Conservation (phyloP, 2,329 filamentous ascomycete species). For the Epichloe coenophiala region DNA sequence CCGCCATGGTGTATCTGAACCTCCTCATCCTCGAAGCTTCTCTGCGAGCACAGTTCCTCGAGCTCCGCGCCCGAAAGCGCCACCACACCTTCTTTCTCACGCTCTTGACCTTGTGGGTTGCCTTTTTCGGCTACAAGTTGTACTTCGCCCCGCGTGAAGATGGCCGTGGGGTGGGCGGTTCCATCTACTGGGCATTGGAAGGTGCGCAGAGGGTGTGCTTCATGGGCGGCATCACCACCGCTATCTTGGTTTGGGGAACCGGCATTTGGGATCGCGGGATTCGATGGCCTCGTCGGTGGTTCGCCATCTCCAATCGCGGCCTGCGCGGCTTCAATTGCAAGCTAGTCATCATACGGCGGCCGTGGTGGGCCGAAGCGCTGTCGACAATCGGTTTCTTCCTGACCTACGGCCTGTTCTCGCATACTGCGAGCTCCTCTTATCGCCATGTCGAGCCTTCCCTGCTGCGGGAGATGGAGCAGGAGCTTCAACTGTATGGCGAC, state of each 20-base stretch:
- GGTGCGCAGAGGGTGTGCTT: constrained; percentile 82
- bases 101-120: constrained; percentile 66
- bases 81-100: constrained; percentile 89
- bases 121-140: constrained; percentile 76
- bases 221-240: constrained; percentile 79
- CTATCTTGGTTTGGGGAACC: constrained; percentile 79
- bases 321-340: constrained; percentile 91
- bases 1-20: constrained; percentile 95
- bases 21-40: constrained; percentile 93
- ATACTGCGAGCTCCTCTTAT: constrained; percentile 55
- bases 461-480: constrained; percentile 45
- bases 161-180: constrained; percentile 78
- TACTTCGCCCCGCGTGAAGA: constrained; percentile 96
- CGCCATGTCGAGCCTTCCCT: constrained; percentile 59
- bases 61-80: constrained; percentile 71
- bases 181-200: constrained; percentile 92
- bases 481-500: constrained; percentile 34
- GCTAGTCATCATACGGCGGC: constrained; percentile 73
- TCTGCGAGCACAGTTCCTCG: constrained; percentile 82
- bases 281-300: constrained; percentile 85
- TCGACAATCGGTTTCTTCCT: constrained; percentile 65
- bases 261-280: constrained; percentile 95
- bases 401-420: constrained; percentile 60
- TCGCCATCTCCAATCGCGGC: constrained; percentile 77
- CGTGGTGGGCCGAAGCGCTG: constrained; percentile 67